A percentile compares a stretch with the other conserved stretches of the same genome.
These are phyloP conservation scores for Diaporthe citrichinensis DNA, from an alignment of 2,329 filamentous ascomycete species.

Conservation along the genomic window DNA sequence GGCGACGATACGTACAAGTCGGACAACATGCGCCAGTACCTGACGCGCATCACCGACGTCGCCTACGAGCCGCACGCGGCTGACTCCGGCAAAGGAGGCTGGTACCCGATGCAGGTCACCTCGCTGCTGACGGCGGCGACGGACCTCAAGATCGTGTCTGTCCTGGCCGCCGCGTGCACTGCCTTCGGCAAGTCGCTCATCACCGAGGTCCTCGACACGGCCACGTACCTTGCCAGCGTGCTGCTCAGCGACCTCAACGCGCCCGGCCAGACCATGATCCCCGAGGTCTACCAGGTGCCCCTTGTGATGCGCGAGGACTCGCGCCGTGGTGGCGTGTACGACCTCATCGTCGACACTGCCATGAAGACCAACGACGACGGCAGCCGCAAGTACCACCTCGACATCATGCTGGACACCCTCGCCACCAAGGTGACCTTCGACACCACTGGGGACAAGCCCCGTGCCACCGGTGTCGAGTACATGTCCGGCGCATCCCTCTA, in stretches of 20 bases:
- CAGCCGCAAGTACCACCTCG: conserved; percentile 56
- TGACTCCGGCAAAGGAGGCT: conserved; percentile 71
- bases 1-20: conserved; percentile 64
- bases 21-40: conserved; percentile 64
- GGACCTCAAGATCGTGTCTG: conserved; percentile 66
- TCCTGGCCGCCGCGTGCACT: conserved; percentile 63
- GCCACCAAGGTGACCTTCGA: conserved; percentile 44
- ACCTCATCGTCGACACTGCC: conserved; percentile 57
- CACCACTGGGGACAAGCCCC: conserved; percentile 35
- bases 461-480: conserved; percentile 44
- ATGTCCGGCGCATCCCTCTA: conserved; percentile 43
- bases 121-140: conserved; percentile 64
- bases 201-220: conserved; percentile 33
- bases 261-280: conserved; percentile 58
- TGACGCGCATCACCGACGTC: conserved; percentile 61
- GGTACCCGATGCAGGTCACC: conserved; percentile 65
- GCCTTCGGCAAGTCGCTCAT: conserved; percentile 38
- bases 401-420: conserved; percentile 52
- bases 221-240: conserved; percentile 33
- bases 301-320: conserved; percentile 58
- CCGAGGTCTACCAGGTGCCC: conserved; percentile 68
- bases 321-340: conserved; percentile 51
- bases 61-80: conserved; percentile 55
- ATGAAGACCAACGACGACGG: conserved; percentile 48
- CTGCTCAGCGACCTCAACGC: conserved; percentile 40